Evolutionary conservation across 2,329 filamentous ascomycete genomes (phyloP), one percentile per base, ranked within the genome.

Genomic region (Phialocephala sp.): DNA sequence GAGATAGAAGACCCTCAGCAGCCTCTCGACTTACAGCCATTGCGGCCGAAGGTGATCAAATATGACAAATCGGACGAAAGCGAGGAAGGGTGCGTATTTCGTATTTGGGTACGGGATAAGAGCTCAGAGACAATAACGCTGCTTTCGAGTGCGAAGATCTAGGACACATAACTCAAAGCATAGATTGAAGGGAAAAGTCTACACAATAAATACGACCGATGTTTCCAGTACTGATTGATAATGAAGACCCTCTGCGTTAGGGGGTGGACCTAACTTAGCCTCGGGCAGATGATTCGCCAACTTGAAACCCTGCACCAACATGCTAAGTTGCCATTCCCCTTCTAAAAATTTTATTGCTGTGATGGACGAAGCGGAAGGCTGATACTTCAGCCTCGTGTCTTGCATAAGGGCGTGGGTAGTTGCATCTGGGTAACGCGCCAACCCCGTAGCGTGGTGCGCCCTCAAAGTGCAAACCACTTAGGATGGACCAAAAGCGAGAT

Each of bases 311-410:
- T 50, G 24, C 45, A n/a, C 20, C 20, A 20, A n/a, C n/a, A n/a
- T n/a, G 9, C 11, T n/a, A 22, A 50, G n/a, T 18, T 50, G 22
- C 20, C 15, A 24, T 22, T 22, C 11, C 22, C 20, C 22, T 20
- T 50, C 4, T 11, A 12, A 20, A 50, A 2, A 2, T 9, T 27
- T 22, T 3, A n/a, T 22, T 6, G 2, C 8, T 6, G 2, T 5
- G 8, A 11, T 4, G 45, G 12, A 18, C n/a, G 45, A 22, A 20
- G 22, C 12, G 20, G n/a, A 50, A 50, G 45, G 45, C 45, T 50
- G 45, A 50, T 8, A 50, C 22, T 50, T 24, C 20, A 50, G 45
- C 45, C 45, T 50, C 45, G n/a, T 27, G 24, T 50, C 45, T 50
- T 50, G 45, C 45, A 24, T 50, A 9, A 12, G 45, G 45, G 22